Base-by-base conservation (phyloP, 495 filamentous ascomycete species). In the Trypethelium eluteriae region DNA sequence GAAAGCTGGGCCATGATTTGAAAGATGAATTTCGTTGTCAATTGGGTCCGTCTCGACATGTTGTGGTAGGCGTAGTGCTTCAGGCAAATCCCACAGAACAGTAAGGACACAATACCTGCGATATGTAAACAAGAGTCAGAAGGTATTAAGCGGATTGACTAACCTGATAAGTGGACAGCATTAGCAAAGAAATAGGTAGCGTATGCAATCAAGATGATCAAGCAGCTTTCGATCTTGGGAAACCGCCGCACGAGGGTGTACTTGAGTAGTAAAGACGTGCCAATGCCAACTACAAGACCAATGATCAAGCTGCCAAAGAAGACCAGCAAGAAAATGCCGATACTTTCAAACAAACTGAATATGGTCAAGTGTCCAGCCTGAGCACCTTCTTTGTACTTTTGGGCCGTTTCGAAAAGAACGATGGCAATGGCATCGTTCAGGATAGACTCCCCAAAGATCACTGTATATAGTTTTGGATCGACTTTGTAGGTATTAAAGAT, bases 41-140 rank as follows among this genome's bases (percentile, higher is more conserved):
- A 84, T 74, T 98, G 94, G 32, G 95, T 96, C 53, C 94, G 88
- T 53, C 94, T 88, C 38, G 94, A 98, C 94, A 98, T 98, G 79
- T 98, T 98, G 81, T 96, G 97, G 80, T 98, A 98, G 50, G 94
- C 94, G 73, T 98, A 98, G 75, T 98, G 94, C 76, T 98, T 98
- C 41, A 98, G 82, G 7, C 94, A 96, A 67, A 98, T 98, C 39
- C 94, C 94, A 76, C 95, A 98, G 80, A 98, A 98, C 11, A 98
- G 80, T 65, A 98, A 83, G 18, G 94, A 94, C 64, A 98, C 94
- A 71, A 98, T 98, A 66, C 94, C 93, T 98, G 66, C 9, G 35
- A 63, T 4, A 18, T n/a, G 49, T 59, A 68, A 64, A 12, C 35
- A 7, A n/a, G 1, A 7, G 18, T 50, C 47, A 25, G 5, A 34